These are phyloP conservation scores for Morella rubra DNA, from an alignment of 306 rosid genomes.

Conservation along the genomic window DNA sequence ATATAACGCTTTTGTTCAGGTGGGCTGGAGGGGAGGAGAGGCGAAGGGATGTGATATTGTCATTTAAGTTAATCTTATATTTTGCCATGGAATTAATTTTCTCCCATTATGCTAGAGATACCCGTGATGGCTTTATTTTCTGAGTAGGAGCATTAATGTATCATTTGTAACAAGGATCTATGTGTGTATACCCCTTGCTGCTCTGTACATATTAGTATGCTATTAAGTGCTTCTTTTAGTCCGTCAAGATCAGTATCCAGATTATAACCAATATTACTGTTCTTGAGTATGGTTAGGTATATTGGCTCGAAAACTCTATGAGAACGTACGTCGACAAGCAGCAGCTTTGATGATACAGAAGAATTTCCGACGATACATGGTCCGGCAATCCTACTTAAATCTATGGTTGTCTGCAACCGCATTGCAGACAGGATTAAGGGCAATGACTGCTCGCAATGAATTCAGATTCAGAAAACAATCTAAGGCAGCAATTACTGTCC, in stretches of 20 bases:
- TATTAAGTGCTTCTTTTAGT: conserved; percentile 25
- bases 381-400: conserved; percentile 60
- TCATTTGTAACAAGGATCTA: background rate
- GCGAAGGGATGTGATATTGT: background rate
- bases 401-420: conserved; percentile 60
- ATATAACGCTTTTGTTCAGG: background rate
- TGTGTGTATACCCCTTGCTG: background rate
- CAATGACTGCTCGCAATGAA: conserved; percentile 98
- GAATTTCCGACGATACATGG: conserved; percentile 58
- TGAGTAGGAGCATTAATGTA: background rate
- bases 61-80: background rate
- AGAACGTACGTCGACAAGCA: conserved; percentile 79
- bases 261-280: conserved; percentile 17
- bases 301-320: conserved; percentile 75
- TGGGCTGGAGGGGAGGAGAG: no score
- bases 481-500: conserved; percentile 79
- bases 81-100: background rate
- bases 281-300: conserved; percentile 57
- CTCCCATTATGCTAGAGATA: background rate
- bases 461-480: conserved; percentile 95
- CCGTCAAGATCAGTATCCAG: background rate
- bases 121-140: background rate
- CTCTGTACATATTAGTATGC: conserved; percentile 12
- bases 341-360: conserved; percentile 92
- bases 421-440: conserved; percentile 92